A percentile compares a stretch with the other conserved stretches of the same genome.
Evolutionary conservation across 2,329 filamentous ascomycete genomes (phyloP).

Genomic region (Blastomyces percursus): DNA sequence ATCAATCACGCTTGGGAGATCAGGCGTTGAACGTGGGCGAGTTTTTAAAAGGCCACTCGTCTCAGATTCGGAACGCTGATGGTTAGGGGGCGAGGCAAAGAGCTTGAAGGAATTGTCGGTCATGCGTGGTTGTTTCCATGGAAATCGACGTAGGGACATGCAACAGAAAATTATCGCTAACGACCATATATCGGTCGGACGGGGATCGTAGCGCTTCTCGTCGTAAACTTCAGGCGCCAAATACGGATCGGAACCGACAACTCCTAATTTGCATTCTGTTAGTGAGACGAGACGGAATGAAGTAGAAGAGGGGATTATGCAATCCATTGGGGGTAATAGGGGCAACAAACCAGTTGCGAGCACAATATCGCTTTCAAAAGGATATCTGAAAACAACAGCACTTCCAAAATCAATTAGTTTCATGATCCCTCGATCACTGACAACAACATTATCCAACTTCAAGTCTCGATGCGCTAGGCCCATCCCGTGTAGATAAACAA

Average conservation of each 20-base stretch:
- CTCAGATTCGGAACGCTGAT: slow-evolving; percentile 49
- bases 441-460: slow-evolving; percentile 95
- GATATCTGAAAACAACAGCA: slow-evolving; percentile 93
- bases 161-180: slow-evolving; percentile 98
- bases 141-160: slow-evolving; percentile 90
- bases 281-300: background rate
- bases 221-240: slow-evolving; percentile 96
- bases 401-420: slow-evolving; percentile 99
- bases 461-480: slow-evolving; percentile 88
- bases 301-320: background rate
- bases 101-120: slow-evolving; percentile 93
- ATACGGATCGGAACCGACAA: slow-evolving; percentile 86
- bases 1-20: slow-evolving; percentile 22
- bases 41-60: slow-evolving; percentile 23
- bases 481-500: slow-evolving; percentile 90
- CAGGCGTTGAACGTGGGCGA: slow-evolving; percentile 27
- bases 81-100: slow-evolving; percentile 67
- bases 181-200: slow-evolving; percentile 94
- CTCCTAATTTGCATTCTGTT: slow-evolving; percentile 39
- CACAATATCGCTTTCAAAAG: slow-evolving; percentile 83
- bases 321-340: background rate
- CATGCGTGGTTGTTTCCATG: slow-evolving; percentile 88
- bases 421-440: slow-evolving; percentile 94
- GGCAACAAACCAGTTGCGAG: slow-evolving; percentile 59
- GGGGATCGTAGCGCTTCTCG: slow-evolving; percentile 82